phyloP scores from a whole-genome alignment of 2,329 filamentous ascomycete genomes.

The Cordyceps sp. region DNA sequence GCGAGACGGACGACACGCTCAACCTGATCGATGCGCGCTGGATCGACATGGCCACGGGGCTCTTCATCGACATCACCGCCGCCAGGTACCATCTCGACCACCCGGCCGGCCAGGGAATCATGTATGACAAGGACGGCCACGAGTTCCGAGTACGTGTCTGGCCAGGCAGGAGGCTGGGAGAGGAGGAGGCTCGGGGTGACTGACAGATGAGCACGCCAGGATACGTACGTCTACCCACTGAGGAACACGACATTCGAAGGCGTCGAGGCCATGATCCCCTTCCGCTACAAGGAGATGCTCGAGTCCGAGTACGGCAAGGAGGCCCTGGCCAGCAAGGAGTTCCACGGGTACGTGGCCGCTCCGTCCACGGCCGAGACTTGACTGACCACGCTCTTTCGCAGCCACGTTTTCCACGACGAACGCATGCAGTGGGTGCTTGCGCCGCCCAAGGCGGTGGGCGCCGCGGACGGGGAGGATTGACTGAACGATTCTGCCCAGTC shows the following conservation, averaged over 20 bases:
- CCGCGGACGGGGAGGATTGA: no score
- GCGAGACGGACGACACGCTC: constrained; percentile 18
- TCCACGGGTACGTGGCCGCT: constrained; percentile 24
- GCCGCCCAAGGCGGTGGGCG: no score
- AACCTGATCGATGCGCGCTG: constrained; percentile 32
- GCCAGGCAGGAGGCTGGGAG: background rate
- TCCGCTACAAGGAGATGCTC: constrained; percentile 40
- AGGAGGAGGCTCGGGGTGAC: background rate
- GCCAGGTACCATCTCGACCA: constrained; percentile 30
- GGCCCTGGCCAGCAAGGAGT: constrained; percentile 33
- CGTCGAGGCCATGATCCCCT: constrained; percentile 48
- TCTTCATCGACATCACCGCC: constrained; percentile 35
- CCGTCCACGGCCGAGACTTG: background rate
- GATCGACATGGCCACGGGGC: constrained; percentile 27
- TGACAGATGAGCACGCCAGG: constrained; percentile 12
- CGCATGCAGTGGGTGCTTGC: constrained; percentile 15
- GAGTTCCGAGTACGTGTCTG: constrained; percentile 23
- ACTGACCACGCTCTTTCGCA: constrained; percentile 8
- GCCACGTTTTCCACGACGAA: constrained; percentile 23
- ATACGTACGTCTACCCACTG: constrained; percentile 49
- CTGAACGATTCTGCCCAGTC: no score
- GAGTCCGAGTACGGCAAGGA: constrained; percentile 37
- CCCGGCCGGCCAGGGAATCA: constrained; percentile 23
- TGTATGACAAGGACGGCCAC: constrained; percentile 34
- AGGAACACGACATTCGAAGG: constrained; percentile 54